phyloP scores from a whole-genome alignment of 345 rosid species.

The Anastatica hierochuntica region DNA sequence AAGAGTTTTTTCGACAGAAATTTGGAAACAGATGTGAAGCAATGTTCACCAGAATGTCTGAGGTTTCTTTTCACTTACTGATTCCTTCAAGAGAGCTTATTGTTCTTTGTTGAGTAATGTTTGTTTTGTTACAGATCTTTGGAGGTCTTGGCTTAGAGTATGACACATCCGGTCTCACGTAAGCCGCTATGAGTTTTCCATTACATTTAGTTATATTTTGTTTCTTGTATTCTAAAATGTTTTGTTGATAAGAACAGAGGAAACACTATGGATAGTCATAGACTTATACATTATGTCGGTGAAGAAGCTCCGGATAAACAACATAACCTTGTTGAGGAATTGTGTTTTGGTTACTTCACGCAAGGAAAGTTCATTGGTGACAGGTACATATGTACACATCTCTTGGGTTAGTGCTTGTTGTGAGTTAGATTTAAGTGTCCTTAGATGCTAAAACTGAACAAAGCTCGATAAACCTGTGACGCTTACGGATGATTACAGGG shows the following conservation, averaged over 20 bases:
- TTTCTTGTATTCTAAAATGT: neutral
- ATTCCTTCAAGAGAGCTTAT: neutral
- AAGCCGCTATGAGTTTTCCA: conserved; percentile 14
- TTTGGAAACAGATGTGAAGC: conserved; percentile 50
- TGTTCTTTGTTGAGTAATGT: conserved; percentile 1
- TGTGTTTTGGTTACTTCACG: conserved; percentile 79
- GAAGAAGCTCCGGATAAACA: conserved; percentile 56
- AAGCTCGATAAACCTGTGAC: neutral
- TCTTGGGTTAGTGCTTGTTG: neutral
- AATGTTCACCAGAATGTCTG: conserved; percentile 44
- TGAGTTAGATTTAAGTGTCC: neutral
- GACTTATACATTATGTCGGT: conserved; percentile 68
- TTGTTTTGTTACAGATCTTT: conserved; percentile 45
- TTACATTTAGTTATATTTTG: too few relatives aligned
- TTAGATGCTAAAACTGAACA: neutral
- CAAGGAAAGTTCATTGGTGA: conserved; percentile 80
- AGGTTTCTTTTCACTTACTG: too few relatives aligned
- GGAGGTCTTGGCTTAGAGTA: conserved; percentile 64
- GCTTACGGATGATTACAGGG: conserved; percentile 31
- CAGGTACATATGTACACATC: conserved; percentile 26
- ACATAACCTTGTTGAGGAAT: conserved; percentile 68
- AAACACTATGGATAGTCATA: conserved; percentile 73
- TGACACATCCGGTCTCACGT: conserved; percentile 78
- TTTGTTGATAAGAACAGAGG: conserved; percentile 41
- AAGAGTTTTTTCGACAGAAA: conserved; percentile 46